Evolutionary conservation across 164 flowering plant species (phyloP).

Genomic region (Liriodendron chinense): DNA sequence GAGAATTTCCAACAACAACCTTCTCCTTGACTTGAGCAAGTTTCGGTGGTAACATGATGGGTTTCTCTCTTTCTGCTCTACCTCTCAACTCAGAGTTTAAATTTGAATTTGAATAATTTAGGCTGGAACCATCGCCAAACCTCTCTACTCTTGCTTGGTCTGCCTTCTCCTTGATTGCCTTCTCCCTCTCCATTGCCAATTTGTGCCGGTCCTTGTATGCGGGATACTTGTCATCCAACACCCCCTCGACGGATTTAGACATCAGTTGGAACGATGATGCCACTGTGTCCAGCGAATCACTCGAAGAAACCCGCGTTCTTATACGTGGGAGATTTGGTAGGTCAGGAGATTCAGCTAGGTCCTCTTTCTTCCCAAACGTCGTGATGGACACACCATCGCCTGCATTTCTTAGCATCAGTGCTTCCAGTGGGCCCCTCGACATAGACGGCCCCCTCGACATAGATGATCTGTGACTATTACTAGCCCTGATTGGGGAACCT

Average conservation of each 20-base stretch:
- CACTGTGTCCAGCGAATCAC: slow-evolving; percentile 61
- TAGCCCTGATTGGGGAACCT: slow-evolving; percentile 61
- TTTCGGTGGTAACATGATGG: slow-evolving; percentile 57
- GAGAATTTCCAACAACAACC: slow-evolving; percentile 11
- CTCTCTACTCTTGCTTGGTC: slow-evolving; percentile 78
- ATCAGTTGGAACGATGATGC: slow-evolving; percentile 79
- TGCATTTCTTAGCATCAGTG: slow-evolving; percentile 84
- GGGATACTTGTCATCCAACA: slow-evolving; percentile 83
- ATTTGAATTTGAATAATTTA: slow-evolving; percentile 19
- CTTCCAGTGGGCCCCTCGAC: slow-evolving; percentile 77
- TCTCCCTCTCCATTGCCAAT: slow-evolving; percentile 86
- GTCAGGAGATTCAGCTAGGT: slow-evolving; percentile 44
- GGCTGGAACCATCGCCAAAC: slow-evolving; percentile 50
- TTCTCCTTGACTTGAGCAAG: slow-evolving; percentile 80
- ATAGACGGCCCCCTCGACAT: slow-evolving; percentile 53
- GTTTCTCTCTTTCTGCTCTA: slow-evolving; percentile 32
- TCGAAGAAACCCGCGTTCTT: slow-evolving; percentile 42
- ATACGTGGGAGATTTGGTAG: slow-evolving; percentile 52
- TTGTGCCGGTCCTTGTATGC: slow-evolving; percentile 90
- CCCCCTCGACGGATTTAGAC: slow-evolving; percentile 91
- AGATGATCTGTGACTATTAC: slow-evolving; percentile 45
- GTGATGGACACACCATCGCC: slow-evolving; percentile 85
- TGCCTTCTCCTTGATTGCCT: slow-evolving; percentile 78
- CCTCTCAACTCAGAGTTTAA: slow-evolving; percentile 26
- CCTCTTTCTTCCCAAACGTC: slow-evolving; percentile 68